Evolutionary conservation across 768 basidiomycete genomes (phyloP), one percentile per base, ranked within the genome.

Genomic region (Baorangia bicolor): DNA sequence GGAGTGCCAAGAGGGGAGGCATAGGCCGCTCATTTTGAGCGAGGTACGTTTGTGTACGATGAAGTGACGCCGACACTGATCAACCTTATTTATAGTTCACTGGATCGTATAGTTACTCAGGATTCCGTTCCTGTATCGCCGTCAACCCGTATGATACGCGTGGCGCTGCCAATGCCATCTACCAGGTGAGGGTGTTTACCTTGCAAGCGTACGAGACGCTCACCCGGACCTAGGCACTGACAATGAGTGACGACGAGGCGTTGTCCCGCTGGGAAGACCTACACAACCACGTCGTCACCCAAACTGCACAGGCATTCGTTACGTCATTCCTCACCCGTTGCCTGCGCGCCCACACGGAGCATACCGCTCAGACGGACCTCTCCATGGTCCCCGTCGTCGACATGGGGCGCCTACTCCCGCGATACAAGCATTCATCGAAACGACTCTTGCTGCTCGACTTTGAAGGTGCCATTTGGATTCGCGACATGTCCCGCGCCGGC

Each of bases 71-170:
- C 20, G 11, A 40, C 4, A 18, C 21, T 48, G 37, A 55, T 55
- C 11, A 27, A 44, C 33, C 0, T 2, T 16, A 8, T 13, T 31
- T 23, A 13, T 60, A 91, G 85, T 94, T 94, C 68, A 89, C 92
- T 0, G 93, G 92, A 12, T 86, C 85, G 6, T 94, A 94, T 66
- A 88, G 84, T 61, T 92, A 91, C 65, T 87, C 86, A 44, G 92
- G 92, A 14, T 94, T 94, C 75, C 77, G 92, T 38, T 89, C 87
- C 13, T 94, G 91, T 60, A 89, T 94, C 43, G 85, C 88, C 13
- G 79, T 94, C 68, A 94, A 94, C 66, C 92, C 92, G 1, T 94
- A 89, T 82, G 90, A 92, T 61, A 82, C 81, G 37, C 81, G 89
- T 28, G 87, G 86, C n/a, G 93, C 93, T 2, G 90, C 93, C 0